phyloP scores from a whole-genome alignment of 2,329 filamentous ascomycete species.

The Diplodia mutila region DNA sequence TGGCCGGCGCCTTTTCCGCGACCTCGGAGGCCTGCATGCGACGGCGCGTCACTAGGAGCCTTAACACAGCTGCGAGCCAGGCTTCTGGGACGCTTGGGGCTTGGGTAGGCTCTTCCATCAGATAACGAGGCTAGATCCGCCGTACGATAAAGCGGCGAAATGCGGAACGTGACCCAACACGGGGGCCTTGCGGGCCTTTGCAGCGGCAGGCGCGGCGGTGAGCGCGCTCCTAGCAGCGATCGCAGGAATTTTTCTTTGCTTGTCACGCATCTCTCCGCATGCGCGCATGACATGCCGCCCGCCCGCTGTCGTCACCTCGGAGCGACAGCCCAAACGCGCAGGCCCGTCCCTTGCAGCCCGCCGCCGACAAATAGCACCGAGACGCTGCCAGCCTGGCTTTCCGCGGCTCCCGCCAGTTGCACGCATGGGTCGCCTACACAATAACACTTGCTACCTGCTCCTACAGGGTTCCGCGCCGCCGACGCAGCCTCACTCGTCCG shows the following conservation, averaged over 20 bases:
- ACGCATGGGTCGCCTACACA: slow-evolving; percentile 1
- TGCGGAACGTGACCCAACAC: slow-evolving; percentile 12
- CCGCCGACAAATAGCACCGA: not conserved
- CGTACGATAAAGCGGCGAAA: slow-evolving; percentile 23
- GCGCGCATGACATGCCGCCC: slow-evolving; percentile 21
- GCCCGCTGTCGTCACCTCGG: slow-evolving; percentile 7
- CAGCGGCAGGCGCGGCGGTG: slow-evolving; percentile 21
- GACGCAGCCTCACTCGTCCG: not conserved
- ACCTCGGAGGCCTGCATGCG: slow-evolving; percentile 16
- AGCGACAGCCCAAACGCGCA: not conserved
- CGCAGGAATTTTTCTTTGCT: slow-evolving; percentile 5
- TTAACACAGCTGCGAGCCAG: slow-evolving; percentile 15
- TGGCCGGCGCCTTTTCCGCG: slow-evolving; percentile 16
- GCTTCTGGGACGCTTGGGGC: slow-evolving; percentile 21
- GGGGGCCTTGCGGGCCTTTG: slow-evolving; percentile 1
- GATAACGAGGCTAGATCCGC: slow-evolving; percentile 24
- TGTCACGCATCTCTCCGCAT: not conserved
- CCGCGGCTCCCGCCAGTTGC: slow-evolving; percentile 8
- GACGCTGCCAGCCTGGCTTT: not conserved
- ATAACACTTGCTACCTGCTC: not conserved
- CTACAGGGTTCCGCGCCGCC: not conserved
- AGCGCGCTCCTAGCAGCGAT: not conserved
- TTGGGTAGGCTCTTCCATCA: slow-evolving; percentile 8
- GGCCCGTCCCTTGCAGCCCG: slow-evolving; percentile 17
- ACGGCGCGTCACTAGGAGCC: slow-evolving; percentile 22